Evolutionary conservation across 306 rosid species (phyloP).

Genomic region (Lathyrus oleraceus): DNA sequence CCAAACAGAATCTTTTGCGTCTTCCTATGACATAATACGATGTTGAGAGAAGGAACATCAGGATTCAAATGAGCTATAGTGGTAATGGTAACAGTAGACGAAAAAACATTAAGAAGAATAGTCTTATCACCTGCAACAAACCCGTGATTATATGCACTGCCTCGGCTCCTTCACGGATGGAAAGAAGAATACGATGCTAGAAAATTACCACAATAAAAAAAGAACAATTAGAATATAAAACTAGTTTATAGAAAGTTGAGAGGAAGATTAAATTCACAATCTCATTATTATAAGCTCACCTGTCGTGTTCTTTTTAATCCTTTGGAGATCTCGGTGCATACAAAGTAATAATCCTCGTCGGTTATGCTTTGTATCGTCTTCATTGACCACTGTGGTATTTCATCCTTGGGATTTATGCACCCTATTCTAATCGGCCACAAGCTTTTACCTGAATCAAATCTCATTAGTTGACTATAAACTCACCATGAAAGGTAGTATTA

Average conservation of each 20-base stretch:
- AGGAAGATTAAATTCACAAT: not conserved
- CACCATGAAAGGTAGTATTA: slow-evolving; percentile 6
- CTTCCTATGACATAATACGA: not conserved
- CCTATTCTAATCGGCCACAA: slow-evolving; percentile 84
- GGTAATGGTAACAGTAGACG: not conserved
- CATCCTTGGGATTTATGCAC: slow-evolving; percentile 59
- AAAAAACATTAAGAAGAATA: not conserved
- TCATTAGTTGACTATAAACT: slow-evolving; percentile 30
- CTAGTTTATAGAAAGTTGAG: slow-evolving; percentile 3
- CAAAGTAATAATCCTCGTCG: slow-evolving; percentile 59
- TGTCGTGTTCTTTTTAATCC: slow-evolving; percentile 47
- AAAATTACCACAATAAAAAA: slow-evolving; percentile 21
- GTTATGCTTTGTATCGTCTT: slow-evolving; percentile 56
- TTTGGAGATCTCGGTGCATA: slow-evolving; percentile 54
- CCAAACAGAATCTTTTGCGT: not conserved
- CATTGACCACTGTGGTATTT: slow-evolving; percentile 65
- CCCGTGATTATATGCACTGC: slow-evolving; percentile 58
- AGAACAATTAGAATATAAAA: slow-evolving; percentile 26
- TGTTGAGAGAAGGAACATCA: not conserved
- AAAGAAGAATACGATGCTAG: slow-evolving; percentile 71
- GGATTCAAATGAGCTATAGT: not conserved
- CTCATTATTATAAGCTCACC: slow-evolving; percentile 44
- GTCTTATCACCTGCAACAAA: slow-evolving; percentile 67
- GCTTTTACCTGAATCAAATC: slow-evolving; percentile 54
- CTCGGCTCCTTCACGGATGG: slow-evolving; percentile 68